Percentiles rank a stretch among this genome's conserved stretches.
phyloP scores from a whole-genome alignment of 352 stramenopile species.

The Lagenidium sp. region DNA sequence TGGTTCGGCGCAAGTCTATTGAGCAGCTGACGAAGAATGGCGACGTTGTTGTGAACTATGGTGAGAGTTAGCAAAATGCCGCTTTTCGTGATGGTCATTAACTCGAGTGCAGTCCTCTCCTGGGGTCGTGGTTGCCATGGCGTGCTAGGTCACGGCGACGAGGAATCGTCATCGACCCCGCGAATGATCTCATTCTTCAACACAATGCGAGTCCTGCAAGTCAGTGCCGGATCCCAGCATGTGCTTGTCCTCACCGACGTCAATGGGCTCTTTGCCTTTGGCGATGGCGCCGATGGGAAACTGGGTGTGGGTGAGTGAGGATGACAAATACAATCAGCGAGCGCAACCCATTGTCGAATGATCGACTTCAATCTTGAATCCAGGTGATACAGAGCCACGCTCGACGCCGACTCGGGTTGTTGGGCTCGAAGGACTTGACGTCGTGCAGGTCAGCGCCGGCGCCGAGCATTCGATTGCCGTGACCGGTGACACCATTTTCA shows the following conservation, averaged over 20 bases:
- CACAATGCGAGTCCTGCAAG: slow-evolving; percentile 31
- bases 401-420: slow-evolving; percentile 26
- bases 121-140: slow-evolving; percentile 60
- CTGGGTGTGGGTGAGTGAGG: slow-evolving; percentile 37
- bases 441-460: slow-evolving; percentile 48
- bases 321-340: no score
- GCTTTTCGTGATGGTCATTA: no score
- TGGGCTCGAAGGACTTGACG: slow-evolving; percentile 38
- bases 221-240: slow-evolving; percentile 49
- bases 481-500: slow-evolving; percentile 50
- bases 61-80: no score
- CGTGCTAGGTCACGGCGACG: slow-evolving; percentile 47
- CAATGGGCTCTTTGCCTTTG: slow-evolving; percentile 63
- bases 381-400: slow-evolving; percentile 35
- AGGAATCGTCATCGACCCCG: slow-evolving; percentile 23
- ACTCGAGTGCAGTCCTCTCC: slow-evolving; percentile 66
- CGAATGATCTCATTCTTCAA: slow-evolving; percentile 49
- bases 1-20: slow-evolving; percentile 11
- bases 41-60: slow-evolving; percentile 11
- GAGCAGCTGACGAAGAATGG: slow-evolving; percentile 9
- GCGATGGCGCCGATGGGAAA: slow-evolving; percentile 49
- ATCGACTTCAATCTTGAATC: not conserved
- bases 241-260: slow-evolving; percentile 62
- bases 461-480: slow-evolving; percentile 62
- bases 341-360: no score